Percentiles rank a stretch among this genome's conserved stretches.
phyloP scores from a whole-genome alignment of 78 protist species.

The Dictyostelium intermedium region DNA sequence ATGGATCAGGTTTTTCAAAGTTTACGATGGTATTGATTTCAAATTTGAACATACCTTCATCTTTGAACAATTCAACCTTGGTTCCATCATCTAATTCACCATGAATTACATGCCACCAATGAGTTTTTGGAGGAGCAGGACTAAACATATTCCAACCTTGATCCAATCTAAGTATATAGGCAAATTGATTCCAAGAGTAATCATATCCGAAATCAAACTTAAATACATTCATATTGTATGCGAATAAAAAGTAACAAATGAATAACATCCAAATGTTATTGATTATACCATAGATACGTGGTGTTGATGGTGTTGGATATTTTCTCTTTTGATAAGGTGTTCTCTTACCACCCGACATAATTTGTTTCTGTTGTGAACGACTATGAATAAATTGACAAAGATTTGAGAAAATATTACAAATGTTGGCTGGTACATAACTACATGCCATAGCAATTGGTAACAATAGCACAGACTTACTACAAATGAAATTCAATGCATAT shows the following conservation, averaged over 20 bases:
- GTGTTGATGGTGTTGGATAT: not conserved
- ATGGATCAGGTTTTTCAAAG: constrained; percentile 73
- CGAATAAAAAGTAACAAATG: constrained; percentile 25
- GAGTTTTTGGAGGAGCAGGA: constrained; percentile 64
- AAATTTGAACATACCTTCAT: constrained; percentile 49
- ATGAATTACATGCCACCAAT: constrained; percentile 76
- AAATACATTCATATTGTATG: constrained; percentile 32
- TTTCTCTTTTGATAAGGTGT: constrained; percentile 9
- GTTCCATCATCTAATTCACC: constrained; percentile 71
- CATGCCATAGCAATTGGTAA: not conserved
- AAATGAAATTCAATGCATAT: constrained; percentile 7
- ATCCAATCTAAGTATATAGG: constrained; percentile 26
- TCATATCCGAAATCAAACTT: not conserved
- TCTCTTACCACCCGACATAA: not conserved
- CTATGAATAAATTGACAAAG: not conserved
- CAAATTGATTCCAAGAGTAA: not conserved
- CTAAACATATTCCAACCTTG: constrained; percentile 76
- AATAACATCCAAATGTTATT: constrained; percentile 23
- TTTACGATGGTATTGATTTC: constrained; percentile 20
- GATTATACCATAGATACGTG: not conserved
- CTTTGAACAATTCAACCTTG: constrained; percentile 43
- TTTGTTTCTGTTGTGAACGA: constrained; percentile 19
- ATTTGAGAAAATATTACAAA: not conserved
- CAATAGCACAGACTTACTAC: constrained; percentile 1
- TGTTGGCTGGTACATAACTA: not conserved